Base-by-base conservation (phyloP, 192 early-diverging fungal genomes). In the Podila epigama region DNA sequence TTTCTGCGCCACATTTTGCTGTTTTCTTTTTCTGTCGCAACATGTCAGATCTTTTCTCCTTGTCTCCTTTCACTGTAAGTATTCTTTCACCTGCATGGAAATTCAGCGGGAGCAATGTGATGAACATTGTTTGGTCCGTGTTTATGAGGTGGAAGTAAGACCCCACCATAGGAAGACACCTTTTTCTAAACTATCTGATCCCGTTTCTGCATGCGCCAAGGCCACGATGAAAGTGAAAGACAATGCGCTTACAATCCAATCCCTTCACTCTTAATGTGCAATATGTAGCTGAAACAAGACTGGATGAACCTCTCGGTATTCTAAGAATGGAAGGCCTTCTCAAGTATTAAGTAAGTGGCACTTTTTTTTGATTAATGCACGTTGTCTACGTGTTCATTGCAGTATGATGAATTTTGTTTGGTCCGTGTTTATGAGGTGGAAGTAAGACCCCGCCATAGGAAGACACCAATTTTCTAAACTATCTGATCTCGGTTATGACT, bases 381-480 rank as follows among this genome's bases (percentile, higher is more conserved):
- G n/a, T 59, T 10, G 20, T 2, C 8, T 27, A 18, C 25, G 10
- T 28, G 7, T 18, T 51, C n/a, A n/a, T 18, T 15, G 63, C 60
- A 67, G 36, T 68, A 77, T 77, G 72, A 77, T 77, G 72, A 77
- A 77, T 67, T 52, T 44, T 77, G 73, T 77, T 77, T 77, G 73
- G 73, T 77, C 73, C 73, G 73, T 77, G 73, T 77, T 77, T 77
- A 77, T 77, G 73, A 77, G 66, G 66, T 40, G 73, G 72, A 75
- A 67, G 66, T 77, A 68, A 77, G 66, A 68, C 65, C 73, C 73
- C 73, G 73, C 66, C 27, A 64, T 33, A 77, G 36, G 73, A 77
- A 77, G 53, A 77, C 73, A 77, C 65, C 51, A 63, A 48, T 67
- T 77, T 68, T 77, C 73, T 77, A 77, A 77, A 77, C 73, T 50